These are phyloP conservation scores for Bauhinia variegata DNA, from an alignment of 306 rosid species.

Conservation along the genomic window DNA sequence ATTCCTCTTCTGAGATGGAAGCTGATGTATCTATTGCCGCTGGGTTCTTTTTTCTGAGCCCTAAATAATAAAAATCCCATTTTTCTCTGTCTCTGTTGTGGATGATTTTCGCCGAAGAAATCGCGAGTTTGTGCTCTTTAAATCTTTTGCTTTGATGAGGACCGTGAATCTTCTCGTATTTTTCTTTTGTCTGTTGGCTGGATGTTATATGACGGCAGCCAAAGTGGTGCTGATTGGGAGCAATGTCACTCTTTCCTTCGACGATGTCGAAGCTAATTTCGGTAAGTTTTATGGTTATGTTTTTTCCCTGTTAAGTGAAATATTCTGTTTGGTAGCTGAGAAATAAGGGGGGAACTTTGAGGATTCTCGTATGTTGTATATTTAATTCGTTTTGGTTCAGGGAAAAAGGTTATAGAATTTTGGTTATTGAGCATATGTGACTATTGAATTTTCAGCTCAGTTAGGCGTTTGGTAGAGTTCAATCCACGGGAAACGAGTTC, in stretches of 20 bases:
- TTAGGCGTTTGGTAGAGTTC: neutral
- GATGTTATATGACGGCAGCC: constrained; percentile 56
- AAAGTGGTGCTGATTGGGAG: constrained; percentile 81
- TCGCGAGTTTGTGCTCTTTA: constrained; percentile 37
- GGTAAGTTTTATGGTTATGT: constrained; percentile 60
- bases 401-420: constrained; percentile 18
- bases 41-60: constrained; percentile 44
- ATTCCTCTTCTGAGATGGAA: constrained; percentile 60
- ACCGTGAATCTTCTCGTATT: constrained; percentile 54
- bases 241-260: constrained; percentile 82
- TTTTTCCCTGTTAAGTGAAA: neutral
- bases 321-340: constrained; percentile 19
- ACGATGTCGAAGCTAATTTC: constrained; percentile 91
- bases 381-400: constrained; percentile 5
- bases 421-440: neutral
- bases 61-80: constrained; percentile 36
- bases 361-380: constrained; percentile 5
- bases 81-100: constrained; percentile 6
- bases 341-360: neutral
- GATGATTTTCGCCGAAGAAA: constrained; percentile 19
- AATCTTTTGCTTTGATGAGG: constrained; percentile 40
- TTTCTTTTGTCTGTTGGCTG: constrained; percentile 44
- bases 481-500: neutral
- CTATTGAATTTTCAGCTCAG: constrained; percentile 22
- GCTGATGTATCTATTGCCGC: constrained; percentile 81